phyloP scores from a whole-genome alignment of 108 stramenopile genomes.

The Skeletonema potamos region DNA sequence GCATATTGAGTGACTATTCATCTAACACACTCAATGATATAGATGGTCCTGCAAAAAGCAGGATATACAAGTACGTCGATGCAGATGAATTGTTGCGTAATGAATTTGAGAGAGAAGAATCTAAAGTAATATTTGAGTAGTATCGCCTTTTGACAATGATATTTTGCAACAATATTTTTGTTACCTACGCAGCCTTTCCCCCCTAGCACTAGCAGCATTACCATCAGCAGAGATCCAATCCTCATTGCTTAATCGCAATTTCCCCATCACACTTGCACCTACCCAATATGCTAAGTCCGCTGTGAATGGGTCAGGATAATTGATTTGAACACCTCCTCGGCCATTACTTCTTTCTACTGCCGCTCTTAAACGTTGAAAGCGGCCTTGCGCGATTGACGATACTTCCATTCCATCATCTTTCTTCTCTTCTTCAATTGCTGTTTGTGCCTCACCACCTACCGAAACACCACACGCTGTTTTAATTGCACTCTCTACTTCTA shows the following conservation, averaged over 20 bases:
- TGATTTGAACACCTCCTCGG: conserved; percentile 17
- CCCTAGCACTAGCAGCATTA: not conserved
- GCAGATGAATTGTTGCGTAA: conserved; percentile 22
- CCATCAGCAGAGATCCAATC: not conserved
- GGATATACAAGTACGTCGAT: conserved; percentile 18
- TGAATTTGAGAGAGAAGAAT: conserved; percentile 15
- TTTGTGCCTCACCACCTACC: not conserved
- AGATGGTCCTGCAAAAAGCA: not conserved
- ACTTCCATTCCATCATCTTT: conserved; percentile 12
- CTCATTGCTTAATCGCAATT: conserved; percentile 13
- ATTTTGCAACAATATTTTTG: not conserved
- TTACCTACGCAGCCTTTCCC: not conserved
- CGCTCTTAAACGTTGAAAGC: conserved; percentile 18
- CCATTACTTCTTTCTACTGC: conserved; percentile 3
- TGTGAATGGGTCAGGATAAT: conserved; percentile 39
- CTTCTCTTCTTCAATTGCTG: conserved; percentile 23
- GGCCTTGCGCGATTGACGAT: conserved; percentile 24
- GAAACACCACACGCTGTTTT: conserved; percentile 20
- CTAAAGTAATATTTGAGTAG: conserved; percentile 19
- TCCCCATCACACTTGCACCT: conserved; percentile 36
- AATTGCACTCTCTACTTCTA: conserved; percentile 7
- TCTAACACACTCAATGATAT: not conserved
- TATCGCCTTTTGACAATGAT: not conserved
- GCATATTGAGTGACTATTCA: conserved; percentile 9
- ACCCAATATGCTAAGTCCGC: conserved; percentile 31